These are phyloP conservation scores for Posidonia oceanica DNA, from an alignment of 116 monocot genomes.

Conservation along the genomic window DNA sequence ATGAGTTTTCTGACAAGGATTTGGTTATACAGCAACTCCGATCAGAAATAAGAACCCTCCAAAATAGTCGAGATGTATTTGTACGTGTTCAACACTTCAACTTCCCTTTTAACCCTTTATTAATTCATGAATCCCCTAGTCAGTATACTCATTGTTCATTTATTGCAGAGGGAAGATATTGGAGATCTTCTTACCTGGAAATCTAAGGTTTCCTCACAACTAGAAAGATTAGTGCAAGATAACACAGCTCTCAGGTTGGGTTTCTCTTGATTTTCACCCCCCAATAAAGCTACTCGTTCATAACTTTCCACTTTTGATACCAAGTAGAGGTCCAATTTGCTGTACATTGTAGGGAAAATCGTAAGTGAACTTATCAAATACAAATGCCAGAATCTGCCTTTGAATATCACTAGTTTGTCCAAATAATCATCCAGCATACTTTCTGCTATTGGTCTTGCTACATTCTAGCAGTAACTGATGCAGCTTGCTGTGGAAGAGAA, in stretches of 20 bases:
- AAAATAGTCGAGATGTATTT: slow-evolving; percentile 34
- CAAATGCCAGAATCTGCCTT: too few relatives aligned
- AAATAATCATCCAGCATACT: too few relatives aligned
- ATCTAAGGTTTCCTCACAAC: slow-evolving; percentile 33
- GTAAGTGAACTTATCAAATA: too few relatives aligned
- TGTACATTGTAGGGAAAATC: too few relatives aligned
- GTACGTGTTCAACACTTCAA: slow-evolving; percentile 24
- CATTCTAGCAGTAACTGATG: too few relatives aligned
- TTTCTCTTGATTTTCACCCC: neutral
- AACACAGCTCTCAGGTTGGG: slow-evolving; percentile 67
- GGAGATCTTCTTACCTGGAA: slow-evolving; percentile 69
- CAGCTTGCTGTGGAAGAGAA: too few relatives aligned
- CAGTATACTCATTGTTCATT: neutral
- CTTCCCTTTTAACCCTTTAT: neutral
- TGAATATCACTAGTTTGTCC: too few relatives aligned
- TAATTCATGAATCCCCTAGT: neutral
- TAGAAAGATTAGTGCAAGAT: slow-evolving; percentile 46
- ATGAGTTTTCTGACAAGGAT: slow-evolving; percentile 44
- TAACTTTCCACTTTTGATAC: too few relatives aligned
- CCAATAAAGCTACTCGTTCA: neutral
- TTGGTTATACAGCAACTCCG: slow-evolving; percentile 36
- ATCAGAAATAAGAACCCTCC: slow-evolving; percentile 44
- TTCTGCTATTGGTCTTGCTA: too few relatives aligned
- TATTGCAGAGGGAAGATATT: slow-evolving; percentile 47
- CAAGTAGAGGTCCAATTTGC: too few relatives aligned